Base-by-base conservation (phyloP, 2,329 filamentous ascomycete genomes). In the Aspergillus ibericus region DNA sequence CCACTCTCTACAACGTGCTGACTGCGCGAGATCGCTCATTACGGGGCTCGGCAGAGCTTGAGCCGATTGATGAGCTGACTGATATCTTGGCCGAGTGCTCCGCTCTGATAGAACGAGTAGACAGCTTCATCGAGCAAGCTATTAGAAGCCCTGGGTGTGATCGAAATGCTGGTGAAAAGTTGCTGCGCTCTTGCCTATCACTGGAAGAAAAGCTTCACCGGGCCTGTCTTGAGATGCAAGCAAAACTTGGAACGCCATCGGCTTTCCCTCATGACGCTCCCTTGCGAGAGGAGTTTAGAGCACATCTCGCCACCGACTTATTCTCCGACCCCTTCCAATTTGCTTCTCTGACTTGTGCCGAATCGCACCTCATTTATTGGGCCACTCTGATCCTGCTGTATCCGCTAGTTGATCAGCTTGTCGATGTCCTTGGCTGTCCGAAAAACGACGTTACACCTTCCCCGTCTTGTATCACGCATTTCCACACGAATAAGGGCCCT, bases 341-440 rank as follows among this genome's bases (percentile, higher is more conserved):
- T n/a, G 52, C 59, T 5, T 63, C 59, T 15, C 42, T 65, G n/a
- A 53, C 44, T n/a, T 66, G 59, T 35, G 63, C 60, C 13, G 62
- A 65, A 50, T 60, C 56, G 10, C 64, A 68, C 20, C n/a, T 62
- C 20, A 12, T 63, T 4, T 62, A 66, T 36, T 67, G 60, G 60
- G 54, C 59, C 22, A 56, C 56, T 1, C 56, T 60, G 25, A 55
- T 65, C 6, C 29, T 68, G 4, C 58, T 67, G 18, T 66, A 66
- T 25, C 66, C 63, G 10, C 54, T 67, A 9, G 65, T 68, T 44
- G 56, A 63, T 18, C 55, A 68, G 36, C 49, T 68, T 5, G 40
- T 62, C 40, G 40, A 38, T 4, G 49, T 59, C 12, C 57, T 66
- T 44, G 50, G 51, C 15, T 22, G 25, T 16, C 47, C 47, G 32